Base-by-base conservation (phyloP, 1,284 basidiomycete species). In the Mycena citricolor region DNA sequence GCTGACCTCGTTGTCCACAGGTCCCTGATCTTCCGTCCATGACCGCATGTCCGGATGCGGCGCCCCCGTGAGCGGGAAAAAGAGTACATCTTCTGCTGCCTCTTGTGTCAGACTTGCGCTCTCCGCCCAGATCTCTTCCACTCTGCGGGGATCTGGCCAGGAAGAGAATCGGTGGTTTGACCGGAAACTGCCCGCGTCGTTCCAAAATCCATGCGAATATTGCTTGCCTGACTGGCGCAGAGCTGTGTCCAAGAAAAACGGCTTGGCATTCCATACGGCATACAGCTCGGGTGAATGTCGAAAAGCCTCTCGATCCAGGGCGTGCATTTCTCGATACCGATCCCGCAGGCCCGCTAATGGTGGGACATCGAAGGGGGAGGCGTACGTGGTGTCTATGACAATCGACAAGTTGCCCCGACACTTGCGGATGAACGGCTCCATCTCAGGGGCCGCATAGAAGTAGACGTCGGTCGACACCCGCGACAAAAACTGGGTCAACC, bases 191-290 rank as follows among this genome's bases (percentile, higher is more conserved):
- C 71, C 74, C 6, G 75, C 74, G 50, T 79, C 76, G 23, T 62
- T 67, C 77, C 76, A 79, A 49, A 79, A 79, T 1, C 66, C 71
- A 54, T 73, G 76, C 19, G 71, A 67, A 42, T 73, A 77, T 32
- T 57, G 29, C n/a, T n/a, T 34, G n/a, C 43, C 47, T n/a, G 29
- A 16, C 24, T 63, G 60, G 14, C 58, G 51, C 13, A 75, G 39
- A 1, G 65, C 75, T 32, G 70, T 60, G 22, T 68, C 61, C 19
- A 79, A 61, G 25, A 76, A 66, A 55, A 65, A 79, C 3, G 77
- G 68, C 54, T 78, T 79, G 0, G 65, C 69, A 42, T 74, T 73
- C 74, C 76, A 77, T 1, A 73, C 61, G 2, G 75, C 74, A 49
- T 78, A 79, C 11, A 77, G 55, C 21, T 72, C 71, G 2, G 73